A percentile compares a stretch with the other conserved stretches of the same genome.
Evolutionary conservation across 1,284 basidiomycete species (phyloP).

Genomic region (Rhodotorula sp.): DNA sequence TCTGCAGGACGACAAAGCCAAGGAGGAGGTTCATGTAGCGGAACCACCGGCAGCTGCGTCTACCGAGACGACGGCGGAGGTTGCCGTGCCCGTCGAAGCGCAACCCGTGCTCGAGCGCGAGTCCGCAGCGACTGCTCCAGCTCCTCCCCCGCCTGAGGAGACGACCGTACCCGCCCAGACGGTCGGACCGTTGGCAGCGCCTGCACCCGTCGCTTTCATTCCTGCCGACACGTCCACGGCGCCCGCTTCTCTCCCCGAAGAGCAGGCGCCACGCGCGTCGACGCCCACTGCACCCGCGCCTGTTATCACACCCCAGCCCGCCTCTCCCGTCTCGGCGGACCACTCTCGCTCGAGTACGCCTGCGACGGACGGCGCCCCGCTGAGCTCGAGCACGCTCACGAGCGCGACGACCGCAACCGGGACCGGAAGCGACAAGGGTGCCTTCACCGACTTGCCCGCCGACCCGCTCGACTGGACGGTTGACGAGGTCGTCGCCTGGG

Average conservation of each 20-base stretch:
- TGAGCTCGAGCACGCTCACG: neutral
- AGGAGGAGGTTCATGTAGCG: neutral
- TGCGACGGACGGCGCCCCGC: neutral
- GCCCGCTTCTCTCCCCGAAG: neutral
- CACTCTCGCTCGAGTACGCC: conserved; percentile 1
- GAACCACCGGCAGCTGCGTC: neutral
- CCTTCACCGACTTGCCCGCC: conserved; percentile 11
- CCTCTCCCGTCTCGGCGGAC: neutral
- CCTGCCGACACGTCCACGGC: neutral
- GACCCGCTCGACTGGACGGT: conserved; percentile 66
- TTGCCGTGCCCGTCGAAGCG: neutral
- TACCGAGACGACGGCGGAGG: neutral
- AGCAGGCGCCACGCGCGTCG: neutral
- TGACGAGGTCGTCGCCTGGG: conserved; percentile 88
- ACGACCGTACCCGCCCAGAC: neutral
- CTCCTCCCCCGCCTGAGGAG: neutral
- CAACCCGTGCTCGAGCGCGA: neutral
- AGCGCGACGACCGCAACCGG: neutral
- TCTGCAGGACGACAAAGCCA: neutral
- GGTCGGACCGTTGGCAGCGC: neutral
- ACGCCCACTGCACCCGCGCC: neutral
- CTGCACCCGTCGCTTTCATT: neutral
- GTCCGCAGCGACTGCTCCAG: neutral
- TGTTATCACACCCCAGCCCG: too few relatives aligned
- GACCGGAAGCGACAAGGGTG: conserved; percentile 1